phyloP scores from a whole-genome alignment of 306 rosid species.

The Cucurbita ficifolia region DNA sequence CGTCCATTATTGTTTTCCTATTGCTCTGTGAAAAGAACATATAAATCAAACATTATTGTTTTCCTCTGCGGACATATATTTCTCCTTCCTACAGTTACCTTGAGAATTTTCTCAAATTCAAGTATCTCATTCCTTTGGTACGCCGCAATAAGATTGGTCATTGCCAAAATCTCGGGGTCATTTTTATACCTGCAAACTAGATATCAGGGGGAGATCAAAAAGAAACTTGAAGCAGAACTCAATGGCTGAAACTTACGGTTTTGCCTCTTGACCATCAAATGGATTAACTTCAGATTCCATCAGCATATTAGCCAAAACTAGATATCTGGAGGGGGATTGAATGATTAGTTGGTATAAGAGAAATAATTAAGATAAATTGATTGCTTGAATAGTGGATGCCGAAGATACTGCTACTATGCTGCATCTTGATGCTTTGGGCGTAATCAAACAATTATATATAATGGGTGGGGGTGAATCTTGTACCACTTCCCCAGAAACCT shows the following conservation, averaged over 20 bases:
- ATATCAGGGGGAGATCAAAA: conserved; percentile 5
- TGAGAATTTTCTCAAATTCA: conserved; percentile 90
- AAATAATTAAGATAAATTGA: not conserved
- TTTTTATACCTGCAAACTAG: conserved; percentile 63
- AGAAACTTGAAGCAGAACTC: not conserved
- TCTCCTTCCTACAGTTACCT: conserved; percentile 25
- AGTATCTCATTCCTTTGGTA: conserved; percentile 92
- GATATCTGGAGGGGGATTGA: conserved; percentile 35
- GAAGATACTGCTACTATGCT: not conserved
- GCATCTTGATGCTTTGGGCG: not conserved
- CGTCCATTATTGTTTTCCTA: conserved; percentile 94
- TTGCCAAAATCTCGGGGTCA: conserved; percentile 95
- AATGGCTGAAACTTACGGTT: conserved; percentile 27
- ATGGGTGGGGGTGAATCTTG: not conserved
- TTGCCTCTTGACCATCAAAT: conserved; percentile 45
- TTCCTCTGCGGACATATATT: conserved; percentile 19
- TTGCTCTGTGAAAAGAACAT: conserved; percentile 29
- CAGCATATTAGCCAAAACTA: conserved; percentile 69
- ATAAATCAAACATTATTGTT: conserved; percentile 44
- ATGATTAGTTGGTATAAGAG: not conserved
- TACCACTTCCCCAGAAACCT: not conserved
- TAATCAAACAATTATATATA: not conserved
- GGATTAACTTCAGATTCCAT: conserved; percentile 45
- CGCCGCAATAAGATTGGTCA: conserved; percentile 97
- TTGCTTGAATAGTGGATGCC: not conserved